Evolutionary conservation across 352 stramenopile species (phyloP).

Genomic region (Phytophthora hybrid): DNA sequence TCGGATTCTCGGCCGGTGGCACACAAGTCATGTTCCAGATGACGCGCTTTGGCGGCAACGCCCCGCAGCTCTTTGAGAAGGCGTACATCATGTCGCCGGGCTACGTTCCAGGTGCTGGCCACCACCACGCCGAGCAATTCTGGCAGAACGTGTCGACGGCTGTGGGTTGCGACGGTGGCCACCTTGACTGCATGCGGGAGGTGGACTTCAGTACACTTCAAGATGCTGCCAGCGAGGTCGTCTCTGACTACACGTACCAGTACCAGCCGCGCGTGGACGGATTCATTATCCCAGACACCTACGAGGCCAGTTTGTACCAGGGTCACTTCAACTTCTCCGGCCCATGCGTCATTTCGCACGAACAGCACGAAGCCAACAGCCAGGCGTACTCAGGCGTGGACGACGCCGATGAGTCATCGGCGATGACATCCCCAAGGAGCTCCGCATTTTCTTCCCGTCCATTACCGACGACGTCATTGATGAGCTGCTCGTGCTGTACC

Average conservation of each 20-base stretch:
- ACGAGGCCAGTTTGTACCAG: constrained; percentile 28
- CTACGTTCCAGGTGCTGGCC: constrained; percentile 16
- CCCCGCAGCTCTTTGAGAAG: constrained; percentile 24
- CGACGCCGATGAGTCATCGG: no score
- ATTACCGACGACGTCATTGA: constrained; percentile 31
- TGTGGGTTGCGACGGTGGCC: constrained; percentile 17
- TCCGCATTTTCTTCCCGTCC: constrained; percentile 23
- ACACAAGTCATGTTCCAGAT: constrained; percentile 31
- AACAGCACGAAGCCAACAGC: constrained; percentile 25
- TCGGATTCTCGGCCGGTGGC: constrained; percentile 30
- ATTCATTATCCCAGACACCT: constrained; percentile 26
- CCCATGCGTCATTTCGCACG: constrained; percentile 16
- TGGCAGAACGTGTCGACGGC: constrained; percentile 26
- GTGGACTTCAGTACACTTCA: constrained; percentile 24
- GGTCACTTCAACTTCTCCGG: constrained; percentile 29
- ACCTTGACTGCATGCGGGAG: constrained; percentile 20
- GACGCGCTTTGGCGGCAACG: constrained; percentile 26
- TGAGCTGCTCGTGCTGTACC: constrained; percentile 23
- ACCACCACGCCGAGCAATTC: constrained; percentile 25
- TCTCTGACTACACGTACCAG: constrained; percentile 27
- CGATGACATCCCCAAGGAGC: constrained; percentile 17
- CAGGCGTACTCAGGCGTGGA: constrained; percentile 23
- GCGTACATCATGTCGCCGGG: constrained; percentile 31
- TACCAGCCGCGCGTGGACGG: constrained; percentile 33
- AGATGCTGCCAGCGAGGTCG: constrained; percentile 15